Base-by-base conservation (phyloP, 2,329 filamentous ascomycete species). In the Penicillium paneum region DNA sequence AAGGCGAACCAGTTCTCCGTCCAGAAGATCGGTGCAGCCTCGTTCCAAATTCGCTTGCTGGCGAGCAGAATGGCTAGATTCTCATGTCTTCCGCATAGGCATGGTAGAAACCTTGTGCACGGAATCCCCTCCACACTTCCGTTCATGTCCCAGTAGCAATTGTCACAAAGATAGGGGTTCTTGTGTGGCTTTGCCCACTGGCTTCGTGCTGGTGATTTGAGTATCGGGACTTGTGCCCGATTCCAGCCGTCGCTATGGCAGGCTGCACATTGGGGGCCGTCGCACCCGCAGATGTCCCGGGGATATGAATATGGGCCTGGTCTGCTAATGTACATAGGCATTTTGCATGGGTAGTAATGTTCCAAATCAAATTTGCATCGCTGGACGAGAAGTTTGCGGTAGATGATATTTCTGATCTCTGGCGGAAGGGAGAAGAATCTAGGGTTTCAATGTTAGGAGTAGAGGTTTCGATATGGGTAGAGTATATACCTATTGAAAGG, bases 331-430 rank as follows among this genome's bases (percentile, higher is more conserved):
- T 3, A 1, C 1, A 50, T 4, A 21, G 15, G 17, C 7, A 45
- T 38, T 28, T 52, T 32, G 24, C 38, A 42, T 55, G 43, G 43
- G 6, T 76, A 60, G 55, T 71, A 70, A 29, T 61, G 56, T 1
- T 7, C 28, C 6, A 55, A 5, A 29, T 56, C 32, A n/a, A 54
- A 61, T 49, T 59, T 61, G 52, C 56, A 55, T 19, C 51, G 56
- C 21, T 59, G 56, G 6, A 59, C 49, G 3, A 61, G 31, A 12
- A 61, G 51, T n/a, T 46, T 28, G 4, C 42, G 36, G 29, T 57
- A 59, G 24, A 61, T 36, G 2, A 35, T 35, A 34, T 48, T 45
- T 17, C 54, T 51, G 4, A 61, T 36, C 35, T 61, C 58, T 6
- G 35, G 21, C 26, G 58, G 58, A 5, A 61, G 51, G 13, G 54